These are phyloP conservation scores for Anisodus tanguticus DNA, from an alignment of 257 asterid genomes.

Conservation along the genomic window DNA sequence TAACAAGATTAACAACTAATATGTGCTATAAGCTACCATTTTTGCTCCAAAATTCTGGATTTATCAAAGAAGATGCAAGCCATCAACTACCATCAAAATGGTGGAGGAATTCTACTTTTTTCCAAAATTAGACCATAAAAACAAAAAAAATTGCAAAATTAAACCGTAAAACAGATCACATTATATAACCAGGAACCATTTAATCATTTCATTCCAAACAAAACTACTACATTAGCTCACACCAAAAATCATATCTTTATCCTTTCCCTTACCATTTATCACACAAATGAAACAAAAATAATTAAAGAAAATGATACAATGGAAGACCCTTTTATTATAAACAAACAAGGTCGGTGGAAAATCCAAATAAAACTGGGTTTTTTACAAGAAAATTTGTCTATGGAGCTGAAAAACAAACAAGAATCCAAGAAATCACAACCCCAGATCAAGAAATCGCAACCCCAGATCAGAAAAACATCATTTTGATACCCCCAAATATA, in stretches of 20 bases:
- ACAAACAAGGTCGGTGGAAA: not conserved
- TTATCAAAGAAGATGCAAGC: not conserved
- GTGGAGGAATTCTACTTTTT: not conserved
- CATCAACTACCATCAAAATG: not conserved
- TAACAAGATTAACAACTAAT: not conserved
- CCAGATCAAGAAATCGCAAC: conserved; percentile 17
- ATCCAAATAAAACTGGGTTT: not conserved
- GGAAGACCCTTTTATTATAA: no score
- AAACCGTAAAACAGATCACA: not conserved
- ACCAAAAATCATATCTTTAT: conserved; percentile 3
- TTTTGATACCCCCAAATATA: not conserved
- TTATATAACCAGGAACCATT: not conserved
- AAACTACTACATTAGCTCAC: conserved; percentile 24
- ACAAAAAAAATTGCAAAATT: not conserved
- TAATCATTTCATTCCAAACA: not conserved
- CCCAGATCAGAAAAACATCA: not conserved
- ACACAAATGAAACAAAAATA: not conserved
- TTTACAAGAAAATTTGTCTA: not conserved
- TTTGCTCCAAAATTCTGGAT: not conserved
- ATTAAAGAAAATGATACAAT: not conserved
- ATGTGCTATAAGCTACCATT: conserved; percentile 2
- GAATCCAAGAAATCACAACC: not conserved
- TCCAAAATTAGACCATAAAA: no score
- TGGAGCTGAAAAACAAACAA: not conserved
- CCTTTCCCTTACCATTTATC: not conserved